phyloP scores from a whole-genome alignment of 78 protist genomes.

The Cavenderia fasciculata region DNA sequence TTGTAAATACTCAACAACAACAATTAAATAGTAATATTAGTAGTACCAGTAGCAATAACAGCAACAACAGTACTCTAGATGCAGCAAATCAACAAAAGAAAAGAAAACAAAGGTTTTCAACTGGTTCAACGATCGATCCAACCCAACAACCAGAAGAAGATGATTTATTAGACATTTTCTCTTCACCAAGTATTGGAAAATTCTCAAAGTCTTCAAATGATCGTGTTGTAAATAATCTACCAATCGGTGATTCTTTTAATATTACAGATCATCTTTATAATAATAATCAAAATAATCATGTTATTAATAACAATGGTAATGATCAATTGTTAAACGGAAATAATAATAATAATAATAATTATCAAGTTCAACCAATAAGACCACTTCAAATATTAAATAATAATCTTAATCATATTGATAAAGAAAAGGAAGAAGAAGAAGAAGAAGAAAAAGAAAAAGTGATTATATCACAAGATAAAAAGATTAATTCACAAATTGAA shows the following conservation, averaged over 20 bases:
- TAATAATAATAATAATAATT: too few species aligned
- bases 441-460: background rate
- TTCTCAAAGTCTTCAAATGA: background rate
- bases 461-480: background rate
- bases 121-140: background rate
- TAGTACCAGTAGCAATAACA: background rate
- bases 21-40: too few species aligned
- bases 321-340: background rate
- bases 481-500: background rate
- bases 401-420: background rate
- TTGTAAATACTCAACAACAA: background rate
- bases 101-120: background rate
- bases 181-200: background rate
- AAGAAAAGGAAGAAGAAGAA: background rate
- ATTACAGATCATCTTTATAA: background rate
- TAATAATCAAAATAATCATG: background rate
- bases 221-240: too few species aligned
- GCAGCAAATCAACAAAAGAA: slow-evolving; percentile 5
- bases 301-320: background rate
- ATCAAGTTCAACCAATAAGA: too few species aligned
- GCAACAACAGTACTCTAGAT: too few species aligned
- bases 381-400: too few species aligned
- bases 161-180: slow-evolving; percentile 5
- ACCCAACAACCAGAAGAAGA: background rate
- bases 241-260: too few species aligned